Evolutionary conservation across 2,329 filamentous ascomycete species (phyloP).

Genomic region (Penicillium sp.): DNA sequence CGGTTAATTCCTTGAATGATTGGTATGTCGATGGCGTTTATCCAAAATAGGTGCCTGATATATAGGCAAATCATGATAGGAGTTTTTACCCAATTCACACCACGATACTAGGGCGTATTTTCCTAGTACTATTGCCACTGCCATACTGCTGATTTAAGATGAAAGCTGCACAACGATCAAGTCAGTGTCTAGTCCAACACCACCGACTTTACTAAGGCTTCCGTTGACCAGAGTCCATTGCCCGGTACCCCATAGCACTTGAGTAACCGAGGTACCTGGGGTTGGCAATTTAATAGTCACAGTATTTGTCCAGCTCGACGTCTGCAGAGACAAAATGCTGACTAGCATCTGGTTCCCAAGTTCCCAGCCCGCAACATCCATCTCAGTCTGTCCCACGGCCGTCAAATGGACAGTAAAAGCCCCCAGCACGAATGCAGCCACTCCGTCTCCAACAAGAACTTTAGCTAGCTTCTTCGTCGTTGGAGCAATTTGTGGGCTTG

Average conservation of each 20-base stretch:
- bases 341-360: conserved; percentile 41
- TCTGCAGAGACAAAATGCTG: conserved; percentile 44
- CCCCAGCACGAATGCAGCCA: conserved; percentile 45
- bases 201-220: conserved; percentile 12
- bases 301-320: conserved; percentile 17
- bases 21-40: too few relatives aligned
- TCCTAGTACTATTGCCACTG: background rate
- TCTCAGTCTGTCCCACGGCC: conserved; percentile 25
- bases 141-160: conserved; percentile 4
- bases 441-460: conserved; percentile 39
- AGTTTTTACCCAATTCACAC: background rate
- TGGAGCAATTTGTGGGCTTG: conserved; percentile 35
- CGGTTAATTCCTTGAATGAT: too few relatives aligned
- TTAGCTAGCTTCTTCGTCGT: conserved; percentile 45
- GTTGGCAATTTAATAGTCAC: conserved; percentile 16
- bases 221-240: conserved; percentile 8
- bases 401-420: conserved; percentile 30
- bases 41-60: too few relatives aligned
- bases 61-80: background rate
- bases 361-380: conserved; percentile 51
- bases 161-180: conserved; percentile 16
- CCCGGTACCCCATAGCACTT: conserved; percentile 15
- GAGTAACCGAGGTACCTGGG: background rate
- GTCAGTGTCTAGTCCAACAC: conserved; percentile 13
- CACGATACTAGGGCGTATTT: background rate